These are phyloP conservation scores for Colletotrichum kahawae DNA, from an alignment of 2,329 filamentous ascomycete species.

Conservation along the genomic window DNA sequence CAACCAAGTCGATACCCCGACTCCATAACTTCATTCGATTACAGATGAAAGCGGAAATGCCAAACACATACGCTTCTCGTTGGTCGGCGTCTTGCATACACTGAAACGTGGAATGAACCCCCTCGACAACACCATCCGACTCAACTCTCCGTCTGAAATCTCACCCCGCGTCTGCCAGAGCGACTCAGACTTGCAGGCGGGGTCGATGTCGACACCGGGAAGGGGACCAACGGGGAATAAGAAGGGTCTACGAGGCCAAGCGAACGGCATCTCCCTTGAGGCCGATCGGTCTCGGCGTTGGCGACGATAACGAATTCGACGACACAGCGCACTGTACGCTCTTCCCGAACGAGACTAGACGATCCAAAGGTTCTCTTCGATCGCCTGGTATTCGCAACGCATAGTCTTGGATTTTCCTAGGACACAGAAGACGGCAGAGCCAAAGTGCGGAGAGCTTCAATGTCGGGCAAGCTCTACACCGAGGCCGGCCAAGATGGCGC, in stretches of 20 bases:
- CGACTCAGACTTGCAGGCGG: neutral
- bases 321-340: neutral
- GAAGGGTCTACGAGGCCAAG: neutral
- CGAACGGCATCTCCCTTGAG: neutral
- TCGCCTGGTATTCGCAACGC: neutral
- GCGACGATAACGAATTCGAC: neutral
- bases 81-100: constrained; percentile 12
- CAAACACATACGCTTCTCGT: neutral
- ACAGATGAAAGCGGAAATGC: neutral
- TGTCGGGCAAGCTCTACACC: neutral
- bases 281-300: neutral
- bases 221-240: neutral
- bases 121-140: neutral
- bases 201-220: neutral
- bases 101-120: constrained; percentile 11
- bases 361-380: neutral
- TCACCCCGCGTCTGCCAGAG: neutral
- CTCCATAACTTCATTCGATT: neutral
- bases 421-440: neutral
- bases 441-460: neutral
- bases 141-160: neutral
- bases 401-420: neutral
- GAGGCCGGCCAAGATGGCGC: neutral
- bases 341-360: constrained; percentile 1
- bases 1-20: neutral